Evolutionary conservation across 2,329 filamentous ascomycete species (phyloP), one percentile per base, ranked within the genome.

Genomic region (Stemphylium beticola): DNA sequence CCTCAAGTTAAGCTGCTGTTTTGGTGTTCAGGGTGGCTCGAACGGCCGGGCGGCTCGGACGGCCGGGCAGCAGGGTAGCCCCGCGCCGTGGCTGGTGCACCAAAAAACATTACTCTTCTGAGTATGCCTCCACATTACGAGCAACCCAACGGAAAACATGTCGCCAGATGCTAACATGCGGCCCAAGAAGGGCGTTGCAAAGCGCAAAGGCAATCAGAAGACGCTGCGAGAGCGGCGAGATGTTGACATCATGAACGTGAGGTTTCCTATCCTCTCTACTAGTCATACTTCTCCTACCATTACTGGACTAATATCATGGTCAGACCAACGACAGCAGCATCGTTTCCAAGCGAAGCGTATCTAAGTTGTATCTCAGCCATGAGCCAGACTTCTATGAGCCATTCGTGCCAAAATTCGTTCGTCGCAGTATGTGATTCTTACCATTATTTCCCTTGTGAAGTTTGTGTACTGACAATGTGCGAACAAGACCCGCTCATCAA

Each of bases 321-420:
- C 46, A 76, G 74, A 97, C 92, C 53, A 96, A 96, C 73, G 93
- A 87, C 72, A 93, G 90, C 76, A 96, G 91, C 69, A 96, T 96
- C 64, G 88, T 93, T 14, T 96, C 92, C 12, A 97, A 97, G 74
- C 82, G 92, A 63, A 95, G 92, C 66, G 93, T 97, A n/a, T 92
- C 96, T 71, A 88, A 88, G 64, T 80, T 96, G 12, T 97, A 97
- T 74, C 88, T 90, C 69, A 82, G 88, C 14, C 67, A 85, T 57
- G 87, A 96, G 67, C 85, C 89, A 24, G 90, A 96, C 72, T 96
- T 91, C 78, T 93, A 95, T 65, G 88, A 90, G 41, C 88, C 91
- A 70, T 97, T 97, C 74, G 91, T 96, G 31, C 87, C 85, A 63
- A 96, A 93, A 73, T 89, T 90, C 63, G 87, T 92, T 74, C 83